Percentiles rank a stretch among this genome's conserved stretches.
phyloP scores from a whole-genome alignment of 257 asterid species.

The Nicotiana tabacum region DNA sequence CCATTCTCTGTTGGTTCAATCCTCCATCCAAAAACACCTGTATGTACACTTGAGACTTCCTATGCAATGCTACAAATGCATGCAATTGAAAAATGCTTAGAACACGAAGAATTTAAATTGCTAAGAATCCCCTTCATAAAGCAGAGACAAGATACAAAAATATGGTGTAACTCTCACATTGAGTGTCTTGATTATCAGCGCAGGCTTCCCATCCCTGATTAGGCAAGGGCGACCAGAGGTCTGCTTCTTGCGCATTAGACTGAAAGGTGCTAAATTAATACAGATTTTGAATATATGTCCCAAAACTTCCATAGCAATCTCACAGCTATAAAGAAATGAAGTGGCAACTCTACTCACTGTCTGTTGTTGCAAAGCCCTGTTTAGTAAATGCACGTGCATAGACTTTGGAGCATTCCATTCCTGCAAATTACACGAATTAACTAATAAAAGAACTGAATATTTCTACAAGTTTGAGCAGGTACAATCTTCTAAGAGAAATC shows the following conservation, averaged over 20 bases:
- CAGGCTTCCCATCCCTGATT: constrained; percentile 43
- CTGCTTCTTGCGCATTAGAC: constrained; percentile 27
- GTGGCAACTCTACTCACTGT: constrained; percentile 27
- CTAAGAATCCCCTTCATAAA: not conserved
- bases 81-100: not conserved
- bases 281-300: not conserved
- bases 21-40: constrained; percentile 54
- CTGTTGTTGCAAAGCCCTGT: constrained; percentile 26
- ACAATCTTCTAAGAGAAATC: not conserved
- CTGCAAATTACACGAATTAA: constrained; percentile 9
- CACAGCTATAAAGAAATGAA: not conserved
- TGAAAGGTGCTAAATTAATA: constrained; percentile 12
- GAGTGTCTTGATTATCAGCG: constrained; percentile 2
- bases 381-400: constrained; percentile 28
- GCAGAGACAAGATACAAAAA: not conserved
- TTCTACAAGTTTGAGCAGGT: not conserved
- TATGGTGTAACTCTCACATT: constrained; percentile 19
- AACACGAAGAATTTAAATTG: not conserved
- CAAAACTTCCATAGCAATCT: not conserved
- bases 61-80: constrained; percentile 16
- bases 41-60: constrained; percentile 26
- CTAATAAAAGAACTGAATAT: not conserved
- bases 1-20: constrained; percentile 50
- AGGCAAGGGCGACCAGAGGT: constrained; percentile 42
- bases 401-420: constrained; percentile 46